Evolutionary conservation across 768 basidiomycete genomes (phyloP), one percentile per base, ranked within the genome.

Genomic region (Russula compacta): DNA sequence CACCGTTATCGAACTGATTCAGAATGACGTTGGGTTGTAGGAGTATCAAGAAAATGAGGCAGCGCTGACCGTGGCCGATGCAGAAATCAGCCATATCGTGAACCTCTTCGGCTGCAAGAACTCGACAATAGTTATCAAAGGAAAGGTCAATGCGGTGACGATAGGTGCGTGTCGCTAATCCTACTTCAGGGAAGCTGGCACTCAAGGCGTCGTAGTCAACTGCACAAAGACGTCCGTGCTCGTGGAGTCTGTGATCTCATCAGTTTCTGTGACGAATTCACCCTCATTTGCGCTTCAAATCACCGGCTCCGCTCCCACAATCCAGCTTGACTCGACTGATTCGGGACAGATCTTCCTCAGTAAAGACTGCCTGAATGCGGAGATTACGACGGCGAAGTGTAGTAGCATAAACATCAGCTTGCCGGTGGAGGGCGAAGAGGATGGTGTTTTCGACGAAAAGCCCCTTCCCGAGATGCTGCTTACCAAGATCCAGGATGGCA

Each of bases 391-490:
- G 0, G 87, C 92, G 53, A 98, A 98, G 74, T 95, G 92, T 73
- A 92, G 89, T 68, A 79, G 85, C 36, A 89, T 99, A 73, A 99
- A 98, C 74, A 78, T 99, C 65, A 90, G 83, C 66, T 70, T 98
- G 21, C 94, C 93, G 0, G 84, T 87, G 1, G 84, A 85, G 66
- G 91, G 84, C 17, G 92, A 93, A 65, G 93, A 97, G 71, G 92
- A 95, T 10, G 95, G 94, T 6, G 78, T 95, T 48, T 98, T 94
- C 67, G 82, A 82, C 63, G 97, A 99, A 73, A 84, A 85, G 64
- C 80, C 95, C 0, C 77, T 99, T 19, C 95, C 97, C 0, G 97
- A 99, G 75, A 98, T 97, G 91, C 78, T 99, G 73, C 92, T 83
- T 79, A 91, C 90, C 19, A 80, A 84, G 39, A 77, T 99, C 32